A percentile compares a stretch with the other conserved stretches of the same genome.
phyloP scores from a whole-genome alignment of 2,329 filamentous ascomycete genomes.

The Microcyclospora tardicrescens region DNA sequence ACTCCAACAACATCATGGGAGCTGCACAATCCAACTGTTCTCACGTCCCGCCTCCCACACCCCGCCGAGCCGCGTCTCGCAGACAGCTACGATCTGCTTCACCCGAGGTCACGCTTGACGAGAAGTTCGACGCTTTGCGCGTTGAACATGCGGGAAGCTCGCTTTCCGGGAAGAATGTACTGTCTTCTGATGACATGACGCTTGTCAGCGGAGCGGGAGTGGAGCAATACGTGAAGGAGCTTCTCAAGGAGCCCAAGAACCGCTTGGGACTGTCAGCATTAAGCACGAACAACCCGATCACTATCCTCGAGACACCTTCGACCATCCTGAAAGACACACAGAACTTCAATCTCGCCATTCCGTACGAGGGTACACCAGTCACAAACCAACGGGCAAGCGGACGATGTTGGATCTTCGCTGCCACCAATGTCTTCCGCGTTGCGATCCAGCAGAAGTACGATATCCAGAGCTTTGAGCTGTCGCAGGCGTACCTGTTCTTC shows the following conservation, averaged over 20 bases:
- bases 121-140: constrained; percentile 23
- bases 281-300: constrained; percentile 51
- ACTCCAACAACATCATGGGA: constrained; percentile 5
- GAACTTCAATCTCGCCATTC: constrained; percentile 71
- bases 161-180: constrained; percentile 6
- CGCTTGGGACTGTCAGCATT: constrained; percentile 67
- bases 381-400: constrained; percentile 75
- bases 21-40: constrained; percentile 3
- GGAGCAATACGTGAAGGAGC: constrained; percentile 18
- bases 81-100: not conserved
- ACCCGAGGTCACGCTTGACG: constrained; percentile 14
- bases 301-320: constrained; percentile 51
- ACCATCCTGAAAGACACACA: constrained; percentile 58
- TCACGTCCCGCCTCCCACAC: not conserved
- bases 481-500: constrained; percentile 78
- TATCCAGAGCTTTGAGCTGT: constrained; percentile 69
- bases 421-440: constrained; percentile 85
- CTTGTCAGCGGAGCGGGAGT: constrained; percentile 19
- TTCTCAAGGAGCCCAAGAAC: constrained; percentile 32
- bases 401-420: constrained; percentile 83
- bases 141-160: constrained; percentile 13
- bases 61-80: not conserved
- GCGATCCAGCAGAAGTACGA: constrained; percentile 74
- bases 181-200: constrained; percentile 12
- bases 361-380: constrained; percentile 67